A percentile compares a stretch with the other conserved stretches of the same genome.
These are phyloP conservation scores for Leishmania braziliensis DNA, from an alignment of 208 protist genomes.

Conservation along the genomic window DNA sequence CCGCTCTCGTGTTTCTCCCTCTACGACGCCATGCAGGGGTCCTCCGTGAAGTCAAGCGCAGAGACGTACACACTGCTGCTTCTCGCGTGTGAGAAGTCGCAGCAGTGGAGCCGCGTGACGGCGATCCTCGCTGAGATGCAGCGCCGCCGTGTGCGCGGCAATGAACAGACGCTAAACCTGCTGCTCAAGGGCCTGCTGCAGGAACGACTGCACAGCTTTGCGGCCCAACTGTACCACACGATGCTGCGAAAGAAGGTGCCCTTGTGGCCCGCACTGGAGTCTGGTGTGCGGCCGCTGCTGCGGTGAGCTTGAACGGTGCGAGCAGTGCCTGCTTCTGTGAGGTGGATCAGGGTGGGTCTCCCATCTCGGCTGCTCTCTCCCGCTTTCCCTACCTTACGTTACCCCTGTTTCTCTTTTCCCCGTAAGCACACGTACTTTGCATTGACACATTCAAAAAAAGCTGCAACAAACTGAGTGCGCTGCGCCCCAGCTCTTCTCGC, in stretches of 20 bases:
- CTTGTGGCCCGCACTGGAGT: slow-evolving; percentile 77
- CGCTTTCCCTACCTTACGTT: neutral
- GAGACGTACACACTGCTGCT: slow-evolving; percentile 85
- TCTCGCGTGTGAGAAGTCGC: slow-evolving; percentile 77
- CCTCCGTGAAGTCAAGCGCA: slow-evolving; percentile 42
- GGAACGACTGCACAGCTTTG: slow-evolving; percentile 68
- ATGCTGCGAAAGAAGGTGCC: slow-evolving; percentile 77
- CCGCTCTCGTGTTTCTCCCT: slow-evolving; percentile 72
- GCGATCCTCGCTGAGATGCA: slow-evolving; percentile 83
- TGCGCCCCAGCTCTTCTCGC: neutral
- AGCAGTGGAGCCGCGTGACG: slow-evolving; percentile 66
- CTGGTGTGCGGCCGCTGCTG: slow-evolving; percentile 36
- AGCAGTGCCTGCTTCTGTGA: neutral
- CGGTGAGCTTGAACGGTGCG: neutral
- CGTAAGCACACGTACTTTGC: neutral
- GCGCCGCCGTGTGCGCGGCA: slow-evolving; percentile 62
- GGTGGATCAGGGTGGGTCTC: neutral
- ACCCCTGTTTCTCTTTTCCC: neutral
- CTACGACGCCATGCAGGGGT: slow-evolving; percentile 47
- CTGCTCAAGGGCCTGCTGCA: slow-evolving; percentile 82
- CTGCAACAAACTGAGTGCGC: neutral
- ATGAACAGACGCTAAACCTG: slow-evolving; percentile 77
- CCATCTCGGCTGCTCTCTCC: neutral
- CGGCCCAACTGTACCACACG: slow-evolving; percentile 65
- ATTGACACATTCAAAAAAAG: neutral